Percentiles rank a stretch among this genome's conserved stretches.
These are phyloP conservation scores for Blepharisma stoltei DNA, from an alignment of 73 alveolate genomes.

Conservation along the genomic window DNA sequence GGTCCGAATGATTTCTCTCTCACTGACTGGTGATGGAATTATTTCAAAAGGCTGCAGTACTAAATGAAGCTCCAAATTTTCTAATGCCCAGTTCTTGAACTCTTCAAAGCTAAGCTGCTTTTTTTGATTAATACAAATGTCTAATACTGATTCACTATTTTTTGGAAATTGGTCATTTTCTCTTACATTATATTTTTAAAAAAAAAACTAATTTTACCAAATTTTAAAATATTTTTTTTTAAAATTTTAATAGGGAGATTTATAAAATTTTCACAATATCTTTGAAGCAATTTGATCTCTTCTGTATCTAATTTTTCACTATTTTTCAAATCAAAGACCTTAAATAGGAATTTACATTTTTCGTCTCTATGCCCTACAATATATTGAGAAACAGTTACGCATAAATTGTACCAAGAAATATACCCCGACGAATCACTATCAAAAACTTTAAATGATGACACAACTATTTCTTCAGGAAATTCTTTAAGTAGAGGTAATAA, in stretches of 20 bases:
- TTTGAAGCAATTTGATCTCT: constrained; percentile 1
- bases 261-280: neutral
- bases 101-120: neutral
- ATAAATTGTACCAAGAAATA: constrained; percentile 8
- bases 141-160: too few species aligned
- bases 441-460: neutral
- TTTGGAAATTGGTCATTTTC: too few species aligned
- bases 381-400: constrained; percentile 30
- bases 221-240: too few species aligned
- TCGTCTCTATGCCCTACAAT: constrained; percentile 29
- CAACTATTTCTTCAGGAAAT: neutral
- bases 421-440: neutral
- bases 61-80: neutral
- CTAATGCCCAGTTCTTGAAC: constrained; percentile 24
- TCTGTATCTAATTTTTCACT: neutral
- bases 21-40: constrained; percentile 10
- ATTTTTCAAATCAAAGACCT: constrained; percentile 10
- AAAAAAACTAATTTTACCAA: too few species aligned
- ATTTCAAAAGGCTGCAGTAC: constrained; percentile 23
- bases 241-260: too few species aligned
- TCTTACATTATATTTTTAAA: too few species aligned
- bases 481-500: constrained; percentile 10
- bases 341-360: constrained; percentile 15
- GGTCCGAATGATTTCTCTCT: neutral
- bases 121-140: neutral